Evolutionary conservation across 768 basidiomycete genomes (phyloP).

Genomic region (Heimioporus sp.): DNA sequence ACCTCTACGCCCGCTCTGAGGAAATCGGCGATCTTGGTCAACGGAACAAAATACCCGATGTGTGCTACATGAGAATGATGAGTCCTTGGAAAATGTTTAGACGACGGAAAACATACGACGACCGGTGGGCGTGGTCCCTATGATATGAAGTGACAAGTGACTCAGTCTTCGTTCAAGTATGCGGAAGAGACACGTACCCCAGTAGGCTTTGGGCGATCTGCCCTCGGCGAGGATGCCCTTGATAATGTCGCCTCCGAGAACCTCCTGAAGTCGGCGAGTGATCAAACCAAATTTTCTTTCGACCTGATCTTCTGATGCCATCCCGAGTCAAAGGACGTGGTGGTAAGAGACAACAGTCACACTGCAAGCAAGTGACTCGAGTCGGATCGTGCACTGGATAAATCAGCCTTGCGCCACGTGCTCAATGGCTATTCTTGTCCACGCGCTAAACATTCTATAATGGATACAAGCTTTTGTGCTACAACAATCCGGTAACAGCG

Average conservation of each 20-base stretch:
- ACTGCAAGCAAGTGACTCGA: slow-evolving; percentile 8
- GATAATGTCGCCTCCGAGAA: slow-evolving; percentile 82
- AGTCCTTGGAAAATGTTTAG: neutral
- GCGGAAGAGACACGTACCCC: slow-evolving; percentile 54
- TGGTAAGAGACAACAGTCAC: neutral
- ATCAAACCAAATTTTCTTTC: slow-evolving; percentile 74
- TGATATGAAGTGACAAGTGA: neutral
- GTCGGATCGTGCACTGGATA: neutral
- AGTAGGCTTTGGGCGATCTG: slow-evolving; percentile 81
- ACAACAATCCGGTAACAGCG: no score
- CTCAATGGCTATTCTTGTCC: neutral
- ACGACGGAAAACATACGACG: slow-evolving; percentile 62
- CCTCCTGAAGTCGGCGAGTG: slow-evolving; percentile 82
- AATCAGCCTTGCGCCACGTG: slow-evolving; percentile 8
- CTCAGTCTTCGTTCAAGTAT: neutral
- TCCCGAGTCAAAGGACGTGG: slow-evolving; percentile 11
- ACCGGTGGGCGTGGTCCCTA: slow-evolving; percentile 92
- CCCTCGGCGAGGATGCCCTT: slow-evolving; percentile 78
- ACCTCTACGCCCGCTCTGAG: slow-evolving; percentile 89
- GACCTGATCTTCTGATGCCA: slow-evolving; percentile 32
- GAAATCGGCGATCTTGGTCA: slow-evolving; percentile 96
- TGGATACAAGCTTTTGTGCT: no score
- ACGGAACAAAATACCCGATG: slow-evolving; percentile 93
- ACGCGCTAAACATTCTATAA: no score
- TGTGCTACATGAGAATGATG: slow-evolving; percentile 59